Conservation (phyloP, 2,329 filamentous ascomycete species). For the Arthrobotrys sinensis region DNA sequence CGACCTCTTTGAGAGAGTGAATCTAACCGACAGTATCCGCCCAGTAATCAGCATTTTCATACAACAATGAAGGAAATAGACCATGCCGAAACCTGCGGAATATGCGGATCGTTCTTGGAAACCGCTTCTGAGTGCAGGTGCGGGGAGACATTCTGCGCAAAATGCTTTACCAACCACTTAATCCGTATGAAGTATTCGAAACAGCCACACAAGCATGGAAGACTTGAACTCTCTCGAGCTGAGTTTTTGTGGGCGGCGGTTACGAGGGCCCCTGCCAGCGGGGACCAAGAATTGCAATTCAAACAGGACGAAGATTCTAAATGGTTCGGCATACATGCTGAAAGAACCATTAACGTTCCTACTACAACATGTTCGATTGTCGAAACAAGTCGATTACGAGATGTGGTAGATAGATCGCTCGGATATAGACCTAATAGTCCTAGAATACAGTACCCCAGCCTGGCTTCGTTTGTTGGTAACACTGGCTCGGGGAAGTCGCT, state of each 20-base stretch:
- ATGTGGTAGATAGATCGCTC: constrained; percentile 13
- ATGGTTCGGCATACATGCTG: constrained; percentile 20
- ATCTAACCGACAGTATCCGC: no score
- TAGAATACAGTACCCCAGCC: constrained; percentile 27
- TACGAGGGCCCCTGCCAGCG: background rate
- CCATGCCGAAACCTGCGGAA: no score
- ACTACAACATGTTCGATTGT: constrained; percentile 2
- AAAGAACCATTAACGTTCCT: background rate
- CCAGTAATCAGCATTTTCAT: no score
- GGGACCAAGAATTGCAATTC: background rate
- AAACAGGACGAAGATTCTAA: constrained; percentile 17
- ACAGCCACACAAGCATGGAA: background rate
- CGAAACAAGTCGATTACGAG: constrained; percentile 12
- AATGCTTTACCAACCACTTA: constrained; percentile 5
- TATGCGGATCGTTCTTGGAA: no score
- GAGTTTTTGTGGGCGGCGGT: constrained; percentile 1
- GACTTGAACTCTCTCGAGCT: background rate
- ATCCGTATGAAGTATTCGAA: background rate
- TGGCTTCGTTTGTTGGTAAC: constrained; percentile 31
- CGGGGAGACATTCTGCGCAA: background rate
- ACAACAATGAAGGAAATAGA: no score
- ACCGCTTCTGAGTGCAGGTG: background rate
- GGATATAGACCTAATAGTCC: constrained; percentile 4
- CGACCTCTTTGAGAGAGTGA: no score
- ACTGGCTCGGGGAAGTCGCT: constrained; percentile 32